Evolutionary conservation across 257 asterid species (phyloP).

Genomic region (Leptodermis oblonga): DNA sequence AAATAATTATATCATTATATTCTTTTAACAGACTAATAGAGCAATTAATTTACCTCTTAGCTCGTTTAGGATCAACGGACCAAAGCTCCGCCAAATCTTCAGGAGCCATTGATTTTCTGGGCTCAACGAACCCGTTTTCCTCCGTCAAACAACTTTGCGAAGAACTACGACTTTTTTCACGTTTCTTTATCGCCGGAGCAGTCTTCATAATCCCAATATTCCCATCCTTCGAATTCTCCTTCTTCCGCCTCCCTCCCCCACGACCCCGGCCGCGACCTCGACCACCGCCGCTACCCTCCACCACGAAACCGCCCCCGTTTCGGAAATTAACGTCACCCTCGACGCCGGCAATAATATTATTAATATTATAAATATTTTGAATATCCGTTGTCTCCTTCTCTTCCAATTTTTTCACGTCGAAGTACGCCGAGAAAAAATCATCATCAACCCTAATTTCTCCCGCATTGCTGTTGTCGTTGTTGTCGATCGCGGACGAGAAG

Average conservation of each 20-base stretch:
- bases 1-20: no score
- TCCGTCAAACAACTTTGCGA: neutral
- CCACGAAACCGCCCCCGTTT: constrained; percentile 18
- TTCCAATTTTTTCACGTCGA: constrained; percentile 25
- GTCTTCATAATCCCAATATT: constrained; percentile 3
- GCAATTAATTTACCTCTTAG: no score
- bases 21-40: no score
- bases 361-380: neutral
- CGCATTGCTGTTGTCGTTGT: neutral
- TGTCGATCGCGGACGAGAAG: constrained; percentile 1
- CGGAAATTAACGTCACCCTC: neutral
- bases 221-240: constrained; percentile 3
- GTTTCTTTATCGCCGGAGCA: neutral
- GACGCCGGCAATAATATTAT: neutral
- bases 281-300: neutral
- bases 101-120: constrained; percentile 25
- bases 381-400: neutral
- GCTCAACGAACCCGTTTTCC: constrained; percentile 18
- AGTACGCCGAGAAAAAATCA: constrained; percentile 19
- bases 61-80: constrained; percentile 24
- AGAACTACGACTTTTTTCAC: neutral
- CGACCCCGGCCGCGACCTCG: constrained; percentile 5
- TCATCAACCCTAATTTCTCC: constrained; percentile 6
- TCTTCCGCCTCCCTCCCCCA: constrained; percentile 11
- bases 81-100: constrained; percentile 31